A percentile compares a stretch with the other conserved stretches of the same genome.
These are phyloP conservation scores for Xylaria hypoxylon DNA, from an alignment of 2,329 filamentous ascomycete genomes.

Conservation along the genomic window DNA sequence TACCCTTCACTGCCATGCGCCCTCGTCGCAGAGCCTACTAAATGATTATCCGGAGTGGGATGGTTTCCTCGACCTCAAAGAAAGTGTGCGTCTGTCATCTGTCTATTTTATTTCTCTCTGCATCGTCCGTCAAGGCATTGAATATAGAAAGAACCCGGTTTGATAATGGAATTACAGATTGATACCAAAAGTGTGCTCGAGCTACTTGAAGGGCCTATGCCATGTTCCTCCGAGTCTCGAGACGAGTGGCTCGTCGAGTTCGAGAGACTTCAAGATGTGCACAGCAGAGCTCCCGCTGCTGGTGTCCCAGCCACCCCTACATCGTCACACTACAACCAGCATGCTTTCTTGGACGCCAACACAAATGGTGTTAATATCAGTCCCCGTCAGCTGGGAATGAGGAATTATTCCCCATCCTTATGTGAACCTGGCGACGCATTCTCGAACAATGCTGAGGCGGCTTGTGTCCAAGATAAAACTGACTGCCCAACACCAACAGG, in stretches of 20 bases:
- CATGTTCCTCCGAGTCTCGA: constrained; percentile 2
- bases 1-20: background rate
- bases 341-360: background rate
- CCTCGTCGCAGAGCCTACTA: background rate
- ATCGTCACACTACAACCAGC: background rate
- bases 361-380: no score
- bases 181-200: constrained; percentile 19
- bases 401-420: background rate
- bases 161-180: constrained; percentile 8
- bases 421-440: background rate
- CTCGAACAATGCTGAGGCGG: background rate
- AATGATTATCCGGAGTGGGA: constrained; percentile 11
- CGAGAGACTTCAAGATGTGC: constrained; percentile 14
- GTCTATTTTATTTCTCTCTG: no score
- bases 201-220: constrained; percentile 5
- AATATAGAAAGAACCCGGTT: background rate
- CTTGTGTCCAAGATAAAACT: background rate
- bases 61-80: constrained; percentile 13
- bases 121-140: background rate
- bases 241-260: constrained; percentile 29
- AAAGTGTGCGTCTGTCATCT: constrained; percentile 8
- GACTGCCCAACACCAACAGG: background rate
- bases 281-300: constrained; percentile 1
- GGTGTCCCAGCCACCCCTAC: no score
- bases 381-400: background rate